Base-by-base conservation (phyloP, 2,329 filamentous ascomycete genomes). In the Alternaria ethzedia region DNA sequence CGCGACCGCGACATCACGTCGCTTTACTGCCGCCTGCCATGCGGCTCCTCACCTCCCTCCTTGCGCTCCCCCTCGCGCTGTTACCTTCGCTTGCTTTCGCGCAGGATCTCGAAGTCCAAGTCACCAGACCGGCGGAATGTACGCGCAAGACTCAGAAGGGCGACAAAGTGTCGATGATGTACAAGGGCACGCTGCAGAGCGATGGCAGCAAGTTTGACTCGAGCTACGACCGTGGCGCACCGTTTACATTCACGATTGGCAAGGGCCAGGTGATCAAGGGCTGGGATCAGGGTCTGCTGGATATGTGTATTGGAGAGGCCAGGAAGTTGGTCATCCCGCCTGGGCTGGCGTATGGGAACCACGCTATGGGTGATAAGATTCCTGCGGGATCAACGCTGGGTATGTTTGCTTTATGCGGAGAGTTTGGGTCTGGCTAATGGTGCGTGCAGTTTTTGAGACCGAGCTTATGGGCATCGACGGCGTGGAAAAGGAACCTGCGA, bases 261-360 rank as follows among this genome's bases (percentile, higher is more conserved):
- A 83, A 83, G 23, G 92, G 93, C 47, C 87, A 91, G 79, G 96
- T 98, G 54, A 99, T 99, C 79, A 90, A 92, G 83, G 95, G 95
- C 77, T 97, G 94, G 95, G 95, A 98, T 74, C 82, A 96, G 78
- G 95, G 95, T 54, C 86, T 98, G 43, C 74, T 96, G 57, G 92
- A 92, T 76, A 97, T 98, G 94, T 98, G 96, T 82, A 91, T 96
- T 72, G 95, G 96, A 66, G 95, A 98, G 86, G 95, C 94, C 86
- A 88, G 82, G 81, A 95, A 88, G 59, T 83, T 99, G 80, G 97
- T 91, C 20, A 96, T 99, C 60, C 93, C 94, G n/a, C 93, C 95
- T 20, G 88, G 90, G 76, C 84, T 91, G 76, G 96, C 89, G 51
- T 99, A 98, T 81, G 96, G 96, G 54, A 83, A 90, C 66, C 86